Conservation (phyloP, 192 early-diverging fungal genomes). For the Rhizophlyctis rosea region DNA sequence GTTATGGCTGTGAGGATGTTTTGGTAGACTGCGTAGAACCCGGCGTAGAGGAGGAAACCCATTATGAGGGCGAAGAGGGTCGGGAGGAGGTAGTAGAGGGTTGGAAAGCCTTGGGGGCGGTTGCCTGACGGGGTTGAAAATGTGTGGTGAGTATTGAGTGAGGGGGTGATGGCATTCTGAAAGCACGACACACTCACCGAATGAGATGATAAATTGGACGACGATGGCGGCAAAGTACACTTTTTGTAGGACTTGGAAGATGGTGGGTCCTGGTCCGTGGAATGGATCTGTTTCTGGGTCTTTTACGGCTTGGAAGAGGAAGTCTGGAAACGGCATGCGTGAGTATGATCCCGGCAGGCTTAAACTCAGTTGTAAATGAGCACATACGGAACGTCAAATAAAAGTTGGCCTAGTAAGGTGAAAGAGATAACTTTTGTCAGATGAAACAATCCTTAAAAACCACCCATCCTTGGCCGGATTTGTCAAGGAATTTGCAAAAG, state of each 20-base stretch:
- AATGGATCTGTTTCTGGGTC: slow-evolving; percentile 52
- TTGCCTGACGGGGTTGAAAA: too few species aligned
- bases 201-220: slow-evolving; percentile 44
- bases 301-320: slow-evolving; percentile 6
- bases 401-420: slow-evolving; percentile 73
- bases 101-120: slow-evolving; percentile 46
- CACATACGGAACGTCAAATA: slow-evolving; percentile 50
- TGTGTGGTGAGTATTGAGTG: too few species aligned
- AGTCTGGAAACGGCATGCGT: neutral
- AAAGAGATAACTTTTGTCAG: slow-evolving; percentile 67
- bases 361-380: neutral
- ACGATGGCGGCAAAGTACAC: slow-evolving; percentile 45
- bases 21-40: slow-evolving; percentile 31
- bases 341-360: neutral
- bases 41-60: slow-evolving; percentile 42
- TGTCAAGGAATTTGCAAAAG: neutral
- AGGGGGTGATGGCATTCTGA: too few species aligned
- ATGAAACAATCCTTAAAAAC: slow-evolving; percentile 17
- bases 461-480: too few species aligned
- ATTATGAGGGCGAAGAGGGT: slow-evolving; percentile 50
- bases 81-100: slow-evolving; percentile 42
- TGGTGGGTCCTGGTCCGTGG: slow-evolving; percentile 29
- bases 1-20: slow-evolving; percentile 22
- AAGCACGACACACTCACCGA: too few species aligned
- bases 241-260: slow-evolving; percentile 36